phyloP scores from a whole-genome alignment of 2,329 filamentous ascomycete genomes.

The Fusarium lyarnte region DNA sequence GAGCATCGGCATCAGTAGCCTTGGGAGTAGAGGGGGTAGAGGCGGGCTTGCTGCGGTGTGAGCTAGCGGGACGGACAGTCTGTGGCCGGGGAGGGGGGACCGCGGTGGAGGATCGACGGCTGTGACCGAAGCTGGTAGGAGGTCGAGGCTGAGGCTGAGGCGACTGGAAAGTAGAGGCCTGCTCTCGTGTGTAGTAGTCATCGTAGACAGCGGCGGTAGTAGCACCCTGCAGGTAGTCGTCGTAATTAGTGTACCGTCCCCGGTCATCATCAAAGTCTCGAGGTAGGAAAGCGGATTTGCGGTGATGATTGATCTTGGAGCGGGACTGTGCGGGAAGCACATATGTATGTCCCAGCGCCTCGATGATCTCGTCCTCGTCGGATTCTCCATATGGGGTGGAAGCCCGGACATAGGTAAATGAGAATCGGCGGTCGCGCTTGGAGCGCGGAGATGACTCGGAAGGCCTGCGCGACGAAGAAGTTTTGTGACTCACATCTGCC shows the following conservation, averaged over 20 bases:
- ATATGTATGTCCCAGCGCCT: constrained; percentile 63
- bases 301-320: constrained; percentile 46
- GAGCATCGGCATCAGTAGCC: constrained; percentile 69
- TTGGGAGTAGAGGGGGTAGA: constrained; percentile 51
- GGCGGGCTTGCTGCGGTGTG: constrained; percentile 38
- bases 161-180: constrained; percentile 51
- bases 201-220: constrained; percentile 45
- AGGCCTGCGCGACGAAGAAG: constrained; percentile 57
- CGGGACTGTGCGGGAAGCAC: constrained; percentile 62
- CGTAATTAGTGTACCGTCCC: constrained; percentile 68
- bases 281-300: constrained; percentile 48
- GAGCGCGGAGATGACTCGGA: constrained; percentile 47
- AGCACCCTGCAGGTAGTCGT: constrained; percentile 63
- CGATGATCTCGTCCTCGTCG: constrained; percentile 70
- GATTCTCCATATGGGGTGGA: constrained; percentile 69
- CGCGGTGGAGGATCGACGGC: constrained; percentile 60
- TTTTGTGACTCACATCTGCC: constrained; percentile 71
- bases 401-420: constrained; percentile 68
- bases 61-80: constrained; percentile 58
- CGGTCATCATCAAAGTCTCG: constrained; percentile 60
- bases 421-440: constrained; percentile 65
- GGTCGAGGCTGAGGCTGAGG: constrained; percentile 54
- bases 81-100: constrained; percentile 63
- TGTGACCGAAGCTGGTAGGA: constrained; percentile 54
- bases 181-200: constrained; percentile 50